Evolutionary conservation across 768 basidiomycete genomes (phyloP).

Genomic region (Sistotremastrum suecicum): DNA sequence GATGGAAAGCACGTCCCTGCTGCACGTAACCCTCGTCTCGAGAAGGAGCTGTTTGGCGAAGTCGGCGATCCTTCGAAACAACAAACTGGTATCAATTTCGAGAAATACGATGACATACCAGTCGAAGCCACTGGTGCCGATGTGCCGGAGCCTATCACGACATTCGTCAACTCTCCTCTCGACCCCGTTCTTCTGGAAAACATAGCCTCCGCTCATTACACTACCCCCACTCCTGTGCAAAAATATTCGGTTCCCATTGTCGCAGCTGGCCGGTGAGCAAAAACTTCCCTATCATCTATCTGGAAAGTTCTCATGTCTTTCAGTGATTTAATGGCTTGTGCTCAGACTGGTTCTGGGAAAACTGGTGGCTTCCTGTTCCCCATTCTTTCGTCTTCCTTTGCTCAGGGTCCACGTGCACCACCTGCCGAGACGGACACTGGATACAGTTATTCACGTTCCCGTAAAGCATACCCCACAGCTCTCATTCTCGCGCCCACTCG

Average conservation of each 20-base stretch:
- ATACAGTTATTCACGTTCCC: constrained; percentile 43
- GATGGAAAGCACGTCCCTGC: constrained; percentile 84
- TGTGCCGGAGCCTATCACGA: constrained; percentile 87
- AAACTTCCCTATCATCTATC: constrained; percentile 17
- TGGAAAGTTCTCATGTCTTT: not conserved
- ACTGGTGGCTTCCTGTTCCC: constrained; percentile 99
- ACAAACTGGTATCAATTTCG: constrained; percentile 98
- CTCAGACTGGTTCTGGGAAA: constrained; percentile 99
- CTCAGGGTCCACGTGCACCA: constrained; percentile 61
- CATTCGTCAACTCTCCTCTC: constrained; percentile 80
- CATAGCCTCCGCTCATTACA: constrained; percentile 84
- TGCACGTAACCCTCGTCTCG: constrained; percentile 69
- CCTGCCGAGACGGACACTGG: constrained; percentile 35
- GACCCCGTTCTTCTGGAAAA: constrained; percentile 93
- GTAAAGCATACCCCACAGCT: constrained; percentile 95
- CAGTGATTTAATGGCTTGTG: constrained; percentile 89
- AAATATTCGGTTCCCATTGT: constrained; percentile 99
- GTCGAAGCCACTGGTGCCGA: constrained; percentile 95
- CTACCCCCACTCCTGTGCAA: constrained; percentile 95
- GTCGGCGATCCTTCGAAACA: constrained; percentile 73
- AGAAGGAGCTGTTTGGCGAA: constrained; percentile 95
- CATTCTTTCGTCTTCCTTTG: constrained; percentile 87
- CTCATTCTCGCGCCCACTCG: constrained; percentile 96
- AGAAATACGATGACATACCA: constrained; percentile 99
- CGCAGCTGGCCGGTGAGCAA: constrained; percentile 34